Base-by-base conservation (phyloP, 2,329 filamentous ascomycete genomes). In the Helicocarpus griseus region DNA sequence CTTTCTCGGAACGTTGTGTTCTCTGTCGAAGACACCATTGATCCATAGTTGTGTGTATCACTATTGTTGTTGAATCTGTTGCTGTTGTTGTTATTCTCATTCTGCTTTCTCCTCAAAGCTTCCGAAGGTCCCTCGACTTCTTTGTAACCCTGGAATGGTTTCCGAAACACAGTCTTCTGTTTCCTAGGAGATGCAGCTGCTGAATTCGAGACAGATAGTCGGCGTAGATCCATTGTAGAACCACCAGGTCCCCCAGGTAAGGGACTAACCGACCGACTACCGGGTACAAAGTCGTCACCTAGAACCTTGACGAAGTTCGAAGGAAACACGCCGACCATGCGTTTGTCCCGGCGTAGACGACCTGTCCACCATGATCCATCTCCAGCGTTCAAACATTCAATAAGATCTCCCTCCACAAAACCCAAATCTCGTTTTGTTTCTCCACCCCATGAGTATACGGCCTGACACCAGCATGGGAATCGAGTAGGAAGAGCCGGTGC, bases 291-390 rank as follows among this genome's bases (percentile, higher is more conserved):
- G 66, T 83, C 81, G 54, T 93, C 82, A 51, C 87, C 86, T 29
- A 98, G 78, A 5, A 98, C 79, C 66, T 94, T 82, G 65, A 98
- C 93, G 65, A 98, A 98, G 72, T 98, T 98, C 63, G 90, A 96
- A 0, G 93, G 93, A 64, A 98, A 98, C 19, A 93, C 77, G 50
- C 93, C 93, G 62, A 96, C 85, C 63, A 91, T 89, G 63, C 90
- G 83, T 68, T 87, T 85, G 71, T 98, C 93, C 60, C 93, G 82
- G 65, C 85, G 87, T 65, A 98, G 73, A 57, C 91, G 82, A 45
- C 93, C 93, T 72, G 90, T 95, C 93, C 93, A 98, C 93, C 93
- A 98, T 44, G 88, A 90, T 49, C 93, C 93, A 72, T 98, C 93
- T 57, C 93, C 93, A 19, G 93, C 93, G 68, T 98, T 98, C 49